These are phyloP conservation scores for Alternaria arborescens DNA, from an alignment of 2,329 filamentous ascomycete species.

Conservation along the genomic window DNA sequence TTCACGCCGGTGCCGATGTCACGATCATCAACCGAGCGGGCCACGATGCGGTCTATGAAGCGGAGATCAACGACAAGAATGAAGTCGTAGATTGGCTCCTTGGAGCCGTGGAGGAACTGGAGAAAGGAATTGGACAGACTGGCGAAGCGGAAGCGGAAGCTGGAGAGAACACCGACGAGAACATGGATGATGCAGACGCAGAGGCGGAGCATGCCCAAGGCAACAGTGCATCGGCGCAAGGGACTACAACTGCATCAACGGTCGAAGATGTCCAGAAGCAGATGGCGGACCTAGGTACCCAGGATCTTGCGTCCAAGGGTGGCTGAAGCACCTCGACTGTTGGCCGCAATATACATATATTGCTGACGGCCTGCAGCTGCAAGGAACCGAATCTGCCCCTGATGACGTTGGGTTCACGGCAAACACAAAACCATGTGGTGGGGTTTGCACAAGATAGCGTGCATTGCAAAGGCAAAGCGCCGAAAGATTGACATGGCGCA, in stretches of 20 bases:
- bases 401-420: slow-evolving; percentile 19
- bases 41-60: slow-evolving; percentile 67
- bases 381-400: slow-evolving; percentile 22
- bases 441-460: slow-evolving; percentile 11
- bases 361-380: slow-evolving; percentile 30
- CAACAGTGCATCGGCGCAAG: slow-evolving; percentile 14
- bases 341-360: slow-evolving; percentile 32
- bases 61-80: slow-evolving; percentile 59
- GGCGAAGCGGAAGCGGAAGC: slow-evolving; percentile 48
- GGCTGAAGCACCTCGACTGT: slow-evolving; percentile 32
- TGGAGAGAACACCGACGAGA: slow-evolving; percentile 34
- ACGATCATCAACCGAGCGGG: slow-evolving; percentile 83
- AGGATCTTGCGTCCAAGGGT: slow-evolving; percentile 28
- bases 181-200: slow-evolving; percentile 24
- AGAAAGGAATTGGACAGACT: slow-evolving; percentile 48
- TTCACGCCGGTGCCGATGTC: slow-evolving; percentile 79
- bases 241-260: slow-evolving; percentile 16
- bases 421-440: slow-evolving; percentile 29
- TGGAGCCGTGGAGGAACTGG: slow-evolving; percentile 55
- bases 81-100: slow-evolving; percentile 60
- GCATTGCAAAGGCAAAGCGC: not conserved
- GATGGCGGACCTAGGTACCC: slow-evolving; percentile 44
- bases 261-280: slow-evolving; percentile 45
- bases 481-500: not conserved
- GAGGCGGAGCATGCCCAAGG: slow-evolving; percentile 21